phyloP scores from a whole-genome alignment of 2,329 filamentous ascomycete species.

The Ophiostoma montium region DNA sequence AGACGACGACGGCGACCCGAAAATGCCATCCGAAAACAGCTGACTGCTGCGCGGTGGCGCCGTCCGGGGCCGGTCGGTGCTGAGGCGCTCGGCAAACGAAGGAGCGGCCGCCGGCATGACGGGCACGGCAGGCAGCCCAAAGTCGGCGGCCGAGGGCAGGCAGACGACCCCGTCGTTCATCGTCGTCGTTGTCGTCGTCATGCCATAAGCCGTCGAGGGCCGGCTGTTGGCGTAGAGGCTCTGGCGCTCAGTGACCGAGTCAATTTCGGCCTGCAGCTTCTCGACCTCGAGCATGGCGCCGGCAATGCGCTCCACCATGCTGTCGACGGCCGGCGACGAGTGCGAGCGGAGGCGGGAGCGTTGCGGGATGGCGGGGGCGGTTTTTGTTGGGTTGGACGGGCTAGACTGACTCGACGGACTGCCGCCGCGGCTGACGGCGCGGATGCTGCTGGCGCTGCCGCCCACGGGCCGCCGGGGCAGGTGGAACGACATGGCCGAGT shows the following conservation, averaged over 20 bases:
- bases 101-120: constrained; percentile 41
- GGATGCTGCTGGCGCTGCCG: constrained; percentile 3
- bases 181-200: no score
- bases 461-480: constrained; percentile 32
- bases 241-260: constrained; percentile 45
- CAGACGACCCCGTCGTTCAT: no score
- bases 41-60: constrained; percentile 16
- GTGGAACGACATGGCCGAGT: constrained; percentile 42
- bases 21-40: neutral
- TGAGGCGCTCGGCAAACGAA: constrained; percentile 42
- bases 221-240: constrained; percentile 41
- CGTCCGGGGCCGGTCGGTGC: constrained; percentile 28
- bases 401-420: no score
- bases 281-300: constrained; percentile 45
- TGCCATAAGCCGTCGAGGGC: constrained; percentile 35
- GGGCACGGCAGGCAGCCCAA: constrained; percentile 33
- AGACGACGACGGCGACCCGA: neutral
- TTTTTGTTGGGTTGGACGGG: neutral
- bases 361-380: constrained; percentile 23
- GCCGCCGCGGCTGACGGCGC: neutral
- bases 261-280: constrained; percentile 42
- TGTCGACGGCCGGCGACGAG: constrained; percentile 33
- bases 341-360: constrained; percentile 31
- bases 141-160: neutral
- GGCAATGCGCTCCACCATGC: constrained; percentile 40